A percentile compares a stretch with the other conserved stretches of the same genome.
Conservation (phyloP, 2,329 filamentous ascomycete genomes). For the Stagonosporopsis vannaccii region DNA sequence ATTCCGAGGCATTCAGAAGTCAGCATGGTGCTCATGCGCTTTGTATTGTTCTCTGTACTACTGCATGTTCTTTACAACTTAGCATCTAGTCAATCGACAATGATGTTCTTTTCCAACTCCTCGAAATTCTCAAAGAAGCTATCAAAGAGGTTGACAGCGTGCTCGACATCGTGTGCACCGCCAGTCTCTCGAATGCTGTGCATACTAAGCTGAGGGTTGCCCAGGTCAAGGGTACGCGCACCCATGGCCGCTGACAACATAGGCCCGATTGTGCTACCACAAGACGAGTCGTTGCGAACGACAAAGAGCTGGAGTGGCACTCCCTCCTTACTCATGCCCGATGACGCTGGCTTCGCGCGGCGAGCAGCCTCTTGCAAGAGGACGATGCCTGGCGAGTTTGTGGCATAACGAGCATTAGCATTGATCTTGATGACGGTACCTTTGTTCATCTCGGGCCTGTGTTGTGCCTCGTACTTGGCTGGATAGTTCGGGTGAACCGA, state of each 20-base stretch:
- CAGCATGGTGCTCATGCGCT: constrained; percentile 9
- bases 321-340: constrained; percentile 59
- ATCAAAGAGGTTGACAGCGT: constrained; percentile 85
- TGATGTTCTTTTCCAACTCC: constrained; percentile 80
- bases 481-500: constrained; percentile 94
- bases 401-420: constrained; percentile 95
- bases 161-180: constrained; percentile 84
- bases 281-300: constrained; percentile 92
- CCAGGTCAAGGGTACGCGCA: constrained; percentile 86
- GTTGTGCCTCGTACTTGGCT: constrained; percentile 87
- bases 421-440: constrained; percentile 98
- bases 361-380: constrained; percentile 86
- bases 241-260: constrained; percentile 90
- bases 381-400: constrained; percentile 94
- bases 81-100: constrained; percentile 71
- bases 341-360: constrained; percentile 60
- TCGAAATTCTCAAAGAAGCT: constrained; percentile 87
- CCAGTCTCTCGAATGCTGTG: constrained; percentile 95
- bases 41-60: constrained; percentile 14
- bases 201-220: constrained; percentile 95
- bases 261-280: constrained; percentile 96
- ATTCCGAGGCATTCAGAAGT: constrained; percentile 12
- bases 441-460: constrained; percentile 94
- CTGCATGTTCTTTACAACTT: constrained; percentile 32
- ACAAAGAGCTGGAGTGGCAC: constrained; percentile 96